Conservation (phyloP, 2,329 filamentous ascomycete species). For the Stagonosporopsis chrysanthemi region DNA sequence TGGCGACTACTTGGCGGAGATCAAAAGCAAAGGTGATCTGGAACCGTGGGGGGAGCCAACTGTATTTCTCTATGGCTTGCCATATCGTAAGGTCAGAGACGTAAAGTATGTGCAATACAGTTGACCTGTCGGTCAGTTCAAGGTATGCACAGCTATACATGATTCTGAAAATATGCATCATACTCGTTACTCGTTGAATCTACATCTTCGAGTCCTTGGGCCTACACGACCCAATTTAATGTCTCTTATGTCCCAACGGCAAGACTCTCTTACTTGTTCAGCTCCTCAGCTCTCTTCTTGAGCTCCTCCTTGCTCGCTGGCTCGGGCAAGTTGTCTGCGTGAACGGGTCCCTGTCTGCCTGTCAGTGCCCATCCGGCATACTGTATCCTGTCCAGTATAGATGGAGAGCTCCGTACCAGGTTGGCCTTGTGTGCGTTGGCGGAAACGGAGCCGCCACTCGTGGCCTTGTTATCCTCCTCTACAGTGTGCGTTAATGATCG, state of each 20-base stretch:
- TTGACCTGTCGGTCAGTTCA: neutral
- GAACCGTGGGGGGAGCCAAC: neutral
- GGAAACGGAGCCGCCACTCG: slow-evolving; percentile 44
- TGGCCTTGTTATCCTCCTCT: slow-evolving; percentile 42
- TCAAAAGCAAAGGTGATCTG: no score
- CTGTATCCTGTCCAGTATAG: slow-evolving; percentile 6
- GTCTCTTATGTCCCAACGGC: neutral
- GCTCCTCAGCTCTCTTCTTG: slow-evolving; percentile 58
- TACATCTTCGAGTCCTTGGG: slow-evolving; percentile 8
- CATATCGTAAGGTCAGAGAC: neutral
- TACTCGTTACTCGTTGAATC: neutral
- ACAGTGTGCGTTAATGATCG: neutral
- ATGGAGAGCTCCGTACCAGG: slow-evolving; percentile 40
- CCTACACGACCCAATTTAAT: slow-evolving; percentile 3
- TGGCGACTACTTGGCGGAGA: no score
- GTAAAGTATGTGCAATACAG: neutral
- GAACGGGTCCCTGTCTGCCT: slow-evolving; percentile 51
- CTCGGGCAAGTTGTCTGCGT: slow-evolving; percentile 55
- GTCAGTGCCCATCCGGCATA: slow-evolving; percentile 16
- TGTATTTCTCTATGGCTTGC: neutral
- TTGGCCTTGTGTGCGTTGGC: slow-evolving; percentile 53
- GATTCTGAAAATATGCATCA: neutral
- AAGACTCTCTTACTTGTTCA: slow-evolving; percentile 54
- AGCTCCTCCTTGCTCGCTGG: slow-evolving; percentile 58
- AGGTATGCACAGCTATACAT: neutral